Conservation (phyloP, 768 basidiomycete genomes). For the Solioccasus polychromus region DNA sequence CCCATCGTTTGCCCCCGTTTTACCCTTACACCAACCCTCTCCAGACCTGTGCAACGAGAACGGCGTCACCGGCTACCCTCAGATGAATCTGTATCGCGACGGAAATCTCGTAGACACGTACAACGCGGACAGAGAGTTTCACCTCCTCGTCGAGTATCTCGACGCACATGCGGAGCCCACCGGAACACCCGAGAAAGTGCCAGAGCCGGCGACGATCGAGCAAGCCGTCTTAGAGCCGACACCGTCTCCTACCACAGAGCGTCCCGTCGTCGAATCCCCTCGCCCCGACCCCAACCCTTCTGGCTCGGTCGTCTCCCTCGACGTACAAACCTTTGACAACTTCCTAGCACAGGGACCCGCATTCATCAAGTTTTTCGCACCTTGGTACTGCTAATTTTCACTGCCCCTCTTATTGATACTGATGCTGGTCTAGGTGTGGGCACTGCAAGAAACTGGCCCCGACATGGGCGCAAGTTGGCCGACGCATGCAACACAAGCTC, state of each 20-base stretch:
- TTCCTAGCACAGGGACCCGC: slow-evolving; percentile 46
- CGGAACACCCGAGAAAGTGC: neutral
- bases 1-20: too few species aligned
- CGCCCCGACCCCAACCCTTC: slow-evolving; percentile 21
- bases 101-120: slow-evolving; percentile 62
- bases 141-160: slow-evolving; percentile 56
- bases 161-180: slow-evolving; percentile 37
- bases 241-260: slow-evolving; percentile 3
- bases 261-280: slow-evolving; percentile 14
- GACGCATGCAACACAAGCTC: slow-evolving; percentile 63
- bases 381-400: slow-evolving; percentile 61
- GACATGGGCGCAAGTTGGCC: slow-evolving; percentile 74
- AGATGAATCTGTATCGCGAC: slow-evolving; percentile 68
- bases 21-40: neutral
- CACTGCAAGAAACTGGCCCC: slow-evolving; percentile 96
- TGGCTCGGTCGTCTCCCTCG: slow-evolving; percentile 24
- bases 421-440: slow-evolving; percentile 57
- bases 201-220: slow-evolving; percentile 2
- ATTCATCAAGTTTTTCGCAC: slow-evolving; percentile 85
- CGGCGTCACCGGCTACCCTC: slow-evolving; percentile 67
- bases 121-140: slow-evolving; percentile 49
- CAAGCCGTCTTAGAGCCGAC: neutral
- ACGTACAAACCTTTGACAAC: slow-evolving; percentile 35
- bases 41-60: slow-evolving; percentile 80
- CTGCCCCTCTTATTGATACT: neutral